Conservation (phyloP, 2,329 filamentous ascomycete species). For the Paecilomyces dactylethromorphus region DNA sequence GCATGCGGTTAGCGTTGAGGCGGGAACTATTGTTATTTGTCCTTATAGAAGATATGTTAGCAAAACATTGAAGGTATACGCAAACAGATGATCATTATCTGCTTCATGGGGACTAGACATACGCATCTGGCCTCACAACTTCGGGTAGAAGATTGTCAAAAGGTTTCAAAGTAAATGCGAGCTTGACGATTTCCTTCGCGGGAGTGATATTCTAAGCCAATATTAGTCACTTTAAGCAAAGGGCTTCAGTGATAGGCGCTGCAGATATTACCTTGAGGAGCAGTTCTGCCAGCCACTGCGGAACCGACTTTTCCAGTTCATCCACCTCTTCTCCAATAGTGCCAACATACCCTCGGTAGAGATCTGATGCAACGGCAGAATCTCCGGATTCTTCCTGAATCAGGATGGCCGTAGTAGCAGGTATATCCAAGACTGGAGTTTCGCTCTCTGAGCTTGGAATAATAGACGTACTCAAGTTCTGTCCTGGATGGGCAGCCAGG, state of each 20-base stretch:
- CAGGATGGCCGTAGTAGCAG: conserved; percentile 50
- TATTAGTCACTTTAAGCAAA: conserved; percentile 4
- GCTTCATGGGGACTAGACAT: conserved; percentile 17
- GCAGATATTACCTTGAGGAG: conserved; percentile 54
- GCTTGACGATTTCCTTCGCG: conserved; percentile 85
- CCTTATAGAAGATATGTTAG: conserved; percentile 3
- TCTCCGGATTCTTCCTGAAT: conserved; percentile 61
- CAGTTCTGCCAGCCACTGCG: conserved; percentile 88
- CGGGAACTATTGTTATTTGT: conserved; percentile 63
- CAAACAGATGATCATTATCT: neutral
- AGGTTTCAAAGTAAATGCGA: conserved; percentile 87
- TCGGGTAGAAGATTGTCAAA: conserved; percentile 67
- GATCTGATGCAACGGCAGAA: conserved; percentile 64
- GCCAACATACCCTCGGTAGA: conserved; percentile 84
- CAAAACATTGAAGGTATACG: neutral
- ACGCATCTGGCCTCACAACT: conserved; percentile 67
- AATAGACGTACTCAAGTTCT: conserved; percentile 32
- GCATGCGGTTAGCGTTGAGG: conserved; percentile 93
- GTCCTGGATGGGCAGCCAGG: conserved; percentile 29
- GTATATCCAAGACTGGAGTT: conserved; percentile 38
- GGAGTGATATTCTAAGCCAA: conserved; percentile 64
- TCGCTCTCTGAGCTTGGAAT: conserved; percentile 38
- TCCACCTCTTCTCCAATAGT: conserved; percentile 71
- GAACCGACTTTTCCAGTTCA: conserved; percentile 75
- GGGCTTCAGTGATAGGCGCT: neutral